These are phyloP conservation scores for Isoetes engelmannii DNA, from an alignment of 83 land plant species.

Conservation along the genomic window DNA sequence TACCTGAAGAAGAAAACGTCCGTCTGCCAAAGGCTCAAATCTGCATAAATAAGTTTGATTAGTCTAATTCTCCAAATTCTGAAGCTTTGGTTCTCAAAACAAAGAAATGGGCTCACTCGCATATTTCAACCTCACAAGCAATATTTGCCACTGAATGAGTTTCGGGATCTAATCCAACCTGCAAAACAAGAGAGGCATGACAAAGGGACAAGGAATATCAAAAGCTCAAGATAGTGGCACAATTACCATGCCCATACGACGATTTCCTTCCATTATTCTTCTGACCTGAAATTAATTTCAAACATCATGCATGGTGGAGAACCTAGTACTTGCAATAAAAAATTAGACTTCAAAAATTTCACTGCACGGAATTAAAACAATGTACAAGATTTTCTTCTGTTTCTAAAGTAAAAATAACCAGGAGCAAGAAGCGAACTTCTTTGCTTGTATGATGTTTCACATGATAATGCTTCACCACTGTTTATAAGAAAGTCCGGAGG, in stretches of 20 bases:
- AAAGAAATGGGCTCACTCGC: constrained; percentile 52
- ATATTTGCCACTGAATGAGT: constrained; percentile 70
- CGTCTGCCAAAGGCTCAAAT: constrained; percentile 97
- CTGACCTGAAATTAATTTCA: constrained; percentile 49
- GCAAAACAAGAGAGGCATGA: constrained; percentile 7
- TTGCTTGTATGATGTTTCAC: no score
- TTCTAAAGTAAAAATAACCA: no score
- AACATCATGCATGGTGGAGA: background rate
- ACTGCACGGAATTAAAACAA: no score
- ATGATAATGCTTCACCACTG: no score
- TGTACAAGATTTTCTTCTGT: no score
- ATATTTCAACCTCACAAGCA: constrained; percentile 97
- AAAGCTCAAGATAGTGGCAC: background rate
- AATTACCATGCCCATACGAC: constrained; percentile 95
- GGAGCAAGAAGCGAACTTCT: no score
- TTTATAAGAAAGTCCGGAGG: no score
- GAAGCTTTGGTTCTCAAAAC: background rate
- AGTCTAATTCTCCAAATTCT: constrained; percentile 1
- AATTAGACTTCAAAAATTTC: no score
- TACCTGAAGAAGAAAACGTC: constrained; percentile 88
- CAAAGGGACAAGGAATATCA: background rate
- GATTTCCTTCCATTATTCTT: constrained; percentile 96
- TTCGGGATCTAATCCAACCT: constrained; percentile 77
- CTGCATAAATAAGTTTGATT: constrained; percentile 33
- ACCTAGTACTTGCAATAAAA: no score